phyloP scores from a whole-genome alignment of 2,329 filamentous ascomycete species.

The Phaeoacremonium minimum region DNA sequence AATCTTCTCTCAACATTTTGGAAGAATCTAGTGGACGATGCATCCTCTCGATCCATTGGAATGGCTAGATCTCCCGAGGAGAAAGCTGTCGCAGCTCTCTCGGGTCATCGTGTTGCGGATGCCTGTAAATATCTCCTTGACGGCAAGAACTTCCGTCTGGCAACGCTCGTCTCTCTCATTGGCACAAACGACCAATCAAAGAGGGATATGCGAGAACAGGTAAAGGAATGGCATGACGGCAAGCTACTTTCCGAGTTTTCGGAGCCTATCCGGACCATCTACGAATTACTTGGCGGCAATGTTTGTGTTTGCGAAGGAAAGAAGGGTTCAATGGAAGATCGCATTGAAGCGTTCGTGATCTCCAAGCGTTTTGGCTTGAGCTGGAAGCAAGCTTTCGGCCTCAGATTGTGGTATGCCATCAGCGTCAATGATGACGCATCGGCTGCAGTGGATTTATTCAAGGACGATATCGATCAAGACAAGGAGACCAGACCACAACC shows the following conservation, averaged over 20 bases:
- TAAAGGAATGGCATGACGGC: conserved; percentile 78
- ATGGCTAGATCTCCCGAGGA: conserved; percentile 68
- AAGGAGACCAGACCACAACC: conserved; percentile 70
- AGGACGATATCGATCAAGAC: conserved; percentile 66
- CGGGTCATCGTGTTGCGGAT: conserved; percentile 73
- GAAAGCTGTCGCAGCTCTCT: conserved; percentile 76
- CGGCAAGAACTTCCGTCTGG: conserved; percentile 76
- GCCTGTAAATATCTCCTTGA: conserved; percentile 77
- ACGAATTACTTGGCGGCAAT: conserved; percentile 85
- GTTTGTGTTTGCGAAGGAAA: conserved; percentile 79
- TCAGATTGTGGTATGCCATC: conserved; percentile 86
- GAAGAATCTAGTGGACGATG: conserved; percentile 60
- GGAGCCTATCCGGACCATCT: conserved; percentile 78
- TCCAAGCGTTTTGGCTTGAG: conserved; percentile 80
- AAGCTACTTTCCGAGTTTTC: conserved; percentile 85
- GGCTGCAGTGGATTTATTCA: conserved; percentile 68
- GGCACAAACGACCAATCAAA: conserved; percentile 66
- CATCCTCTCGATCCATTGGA: conserved; percentile 48
- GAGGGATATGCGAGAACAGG: conserved; percentile 72
- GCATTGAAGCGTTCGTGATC: conserved; percentile 74
- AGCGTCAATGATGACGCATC: conserved; percentile 64
- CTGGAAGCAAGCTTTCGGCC: conserved; percentile 90
- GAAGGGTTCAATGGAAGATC: conserved; percentile 72
- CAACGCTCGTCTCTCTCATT: conserved; percentile 78
- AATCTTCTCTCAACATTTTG: conserved; percentile 65